Evolutionary conservation across 352 stramenopile species (phyloP).

Genomic region (Globisporangium orthogonon): DNA sequence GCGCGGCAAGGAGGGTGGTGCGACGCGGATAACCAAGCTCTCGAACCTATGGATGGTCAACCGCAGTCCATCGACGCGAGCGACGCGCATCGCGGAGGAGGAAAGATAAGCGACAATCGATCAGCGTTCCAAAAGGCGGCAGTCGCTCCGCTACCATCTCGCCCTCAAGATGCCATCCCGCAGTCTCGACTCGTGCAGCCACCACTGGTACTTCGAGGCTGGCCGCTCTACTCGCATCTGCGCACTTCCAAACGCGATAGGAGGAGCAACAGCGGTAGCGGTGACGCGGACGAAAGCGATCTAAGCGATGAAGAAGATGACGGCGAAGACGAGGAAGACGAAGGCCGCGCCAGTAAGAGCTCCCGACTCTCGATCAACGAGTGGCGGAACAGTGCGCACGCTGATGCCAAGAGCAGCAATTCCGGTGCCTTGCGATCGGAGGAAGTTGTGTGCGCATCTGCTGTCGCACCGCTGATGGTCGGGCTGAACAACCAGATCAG

Average conservation of each 20-base stretch:
- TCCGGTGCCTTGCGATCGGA: not conserved
- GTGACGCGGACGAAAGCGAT: not conserved
- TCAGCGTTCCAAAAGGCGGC: not conserved
- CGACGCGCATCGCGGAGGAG: not conserved
- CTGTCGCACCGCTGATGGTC: not conserved
- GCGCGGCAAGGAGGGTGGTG: not conserved
- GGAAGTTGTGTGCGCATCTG: not conserved
- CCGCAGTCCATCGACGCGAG: not conserved
- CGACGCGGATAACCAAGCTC: too few species aligned
- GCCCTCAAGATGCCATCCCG: not conserved
- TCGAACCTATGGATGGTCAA: not conserved
- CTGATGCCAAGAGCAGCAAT: not conserved
- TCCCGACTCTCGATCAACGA: not conserved
- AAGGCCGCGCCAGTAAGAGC: slow-evolving; percentile 21
- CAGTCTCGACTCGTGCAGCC: not conserved
- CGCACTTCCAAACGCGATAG: not conserved
- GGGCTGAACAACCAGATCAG: not conserved
- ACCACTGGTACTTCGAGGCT: not conserved
- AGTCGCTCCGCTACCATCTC: not conserved
- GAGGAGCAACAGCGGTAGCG: slow-evolving; percentile 1
- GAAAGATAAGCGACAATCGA: not conserved
- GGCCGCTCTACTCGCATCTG: not conserved
- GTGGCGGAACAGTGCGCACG: not conserved
- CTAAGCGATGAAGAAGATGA: slow-evolving; percentile 19
- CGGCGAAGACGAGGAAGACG: slow-evolving; percentile 20